Percentiles rank a stretch among this genome's conserved stretches.
Conservation (phyloP, 2,329 filamentous ascomycete genomes). For the Penicillium sp. region DNA sequence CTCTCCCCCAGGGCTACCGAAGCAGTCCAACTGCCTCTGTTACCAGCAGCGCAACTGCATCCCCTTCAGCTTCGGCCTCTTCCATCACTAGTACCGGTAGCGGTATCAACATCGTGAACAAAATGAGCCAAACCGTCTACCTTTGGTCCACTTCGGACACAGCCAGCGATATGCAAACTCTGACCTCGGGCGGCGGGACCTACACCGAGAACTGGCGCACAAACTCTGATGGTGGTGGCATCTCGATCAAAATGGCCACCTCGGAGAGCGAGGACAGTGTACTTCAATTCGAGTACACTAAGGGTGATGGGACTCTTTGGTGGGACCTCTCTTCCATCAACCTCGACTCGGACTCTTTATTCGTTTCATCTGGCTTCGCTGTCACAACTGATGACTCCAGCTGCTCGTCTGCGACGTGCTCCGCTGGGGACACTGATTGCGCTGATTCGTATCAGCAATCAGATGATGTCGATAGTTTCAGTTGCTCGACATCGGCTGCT, state of each 20-base stretch:
- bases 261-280: conserved; percentile 22
- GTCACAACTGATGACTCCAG: conserved; percentile 28
- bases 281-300: conserved; percentile 40
- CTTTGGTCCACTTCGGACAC: conserved; percentile 32
- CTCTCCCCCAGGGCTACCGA: not conserved
- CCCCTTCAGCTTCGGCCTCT: not conserved
- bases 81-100: conserved; percentile 16
- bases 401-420: conserved; percentile 29
- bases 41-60: not conserved
- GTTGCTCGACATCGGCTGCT: conserved; percentile 25
- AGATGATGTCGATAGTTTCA: conserved; percentile 32
- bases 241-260: conserved; percentile 39
- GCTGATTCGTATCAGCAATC: conserved; percentile 33
- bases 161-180: conserved; percentile 24
- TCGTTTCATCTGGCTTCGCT: conserved; percentile 30
- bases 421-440: conserved; percentile 30
- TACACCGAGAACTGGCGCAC: conserved; percentile 33
- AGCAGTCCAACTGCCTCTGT: not conserved
- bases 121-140: conserved; percentile 28
- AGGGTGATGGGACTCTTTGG: conserved; percentile 27
- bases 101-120: conserved; percentile 33
- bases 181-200: conserved; percentile 19
- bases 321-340: conserved; percentile 40
- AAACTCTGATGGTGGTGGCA: conserved; percentile 35
- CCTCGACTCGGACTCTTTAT: conserved; percentile 22